Conservation (phyloP, 2,329 filamentous ascomycete genomes). For the Colletotrichum sp. region DNA sequence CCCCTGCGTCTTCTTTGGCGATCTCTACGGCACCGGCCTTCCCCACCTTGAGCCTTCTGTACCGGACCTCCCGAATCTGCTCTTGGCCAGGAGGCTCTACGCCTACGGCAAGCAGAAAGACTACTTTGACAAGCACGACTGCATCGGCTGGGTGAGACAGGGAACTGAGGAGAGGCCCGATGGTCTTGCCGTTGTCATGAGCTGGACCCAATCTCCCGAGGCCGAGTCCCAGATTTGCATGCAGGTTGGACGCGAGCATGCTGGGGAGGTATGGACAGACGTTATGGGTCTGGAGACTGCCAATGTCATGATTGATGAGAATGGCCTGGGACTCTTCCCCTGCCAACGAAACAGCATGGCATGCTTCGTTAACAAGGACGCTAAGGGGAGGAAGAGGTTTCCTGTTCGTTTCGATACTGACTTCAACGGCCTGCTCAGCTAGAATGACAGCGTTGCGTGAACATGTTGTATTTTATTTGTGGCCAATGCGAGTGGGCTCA, state of each 20-base stretch:
- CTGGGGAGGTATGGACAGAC: conserved; percentile 6
- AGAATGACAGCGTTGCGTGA: not conserved
- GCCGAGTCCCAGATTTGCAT: conserved; percentile 3
- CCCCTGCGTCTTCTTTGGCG: conserved; percentile 18
- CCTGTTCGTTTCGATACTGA: conserved; percentile 1
- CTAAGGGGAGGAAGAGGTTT: conserved; percentile 6
- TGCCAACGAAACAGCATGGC: conserved; percentile 1
- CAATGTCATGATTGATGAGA: not conserved
- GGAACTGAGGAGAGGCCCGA: conserved; percentile 1
- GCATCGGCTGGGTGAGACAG: conserved; percentile 11
- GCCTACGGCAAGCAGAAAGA: conserved; percentile 7
- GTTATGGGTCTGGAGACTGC: not conserved
- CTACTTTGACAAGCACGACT: conserved; percentile 4
- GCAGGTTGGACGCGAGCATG: conserved; percentile 3
- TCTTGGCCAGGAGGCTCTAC: conserved; percentile 5
- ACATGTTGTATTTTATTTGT: not conserved
- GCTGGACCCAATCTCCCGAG: not conserved
- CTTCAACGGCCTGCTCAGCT: not conserved
- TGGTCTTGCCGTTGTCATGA: conserved; percentile 7
- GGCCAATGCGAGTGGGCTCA: not conserved
- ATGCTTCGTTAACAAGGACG: conserved; percentile 5
- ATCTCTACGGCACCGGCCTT: conserved; percentile 1
- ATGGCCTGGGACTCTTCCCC: not conserved
- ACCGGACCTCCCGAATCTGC: not conserved
- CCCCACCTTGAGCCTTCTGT: not conserved